phyloP scores from a whole-genome alignment of 2,329 filamentous ascomycete species.

The Neophaeococcomyces aloes region DNA sequence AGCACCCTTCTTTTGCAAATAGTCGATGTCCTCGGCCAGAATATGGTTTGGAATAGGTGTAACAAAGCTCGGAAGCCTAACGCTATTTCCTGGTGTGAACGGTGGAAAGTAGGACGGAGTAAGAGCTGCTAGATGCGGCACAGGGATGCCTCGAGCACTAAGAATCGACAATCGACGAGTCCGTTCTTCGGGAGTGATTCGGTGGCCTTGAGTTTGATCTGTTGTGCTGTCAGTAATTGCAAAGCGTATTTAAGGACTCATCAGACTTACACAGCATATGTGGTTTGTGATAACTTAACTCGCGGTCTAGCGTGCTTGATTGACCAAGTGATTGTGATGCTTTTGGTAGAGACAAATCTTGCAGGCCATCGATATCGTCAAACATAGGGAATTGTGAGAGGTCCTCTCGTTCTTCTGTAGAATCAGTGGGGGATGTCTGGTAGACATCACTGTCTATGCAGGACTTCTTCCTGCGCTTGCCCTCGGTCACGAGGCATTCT shows the following conservation, averaged over 20 bases:
- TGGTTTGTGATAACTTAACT: slow-evolving; percentile 45
- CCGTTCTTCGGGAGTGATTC: slow-evolving; percentile 34
- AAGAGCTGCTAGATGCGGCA: slow-evolving; percentile 20
- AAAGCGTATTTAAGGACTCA: not conserved
- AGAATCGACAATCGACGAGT: slow-evolving; percentile 35
- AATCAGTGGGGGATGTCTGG: slow-evolving; percentile 17
- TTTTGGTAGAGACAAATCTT: slow-evolving; percentile 10
- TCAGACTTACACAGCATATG: slow-evolving; percentile 51
- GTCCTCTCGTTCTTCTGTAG: slow-evolving; percentile 17
- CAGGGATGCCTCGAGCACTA: slow-evolving; percentile 3
- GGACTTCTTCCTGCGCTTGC: slow-evolving; percentile 69
- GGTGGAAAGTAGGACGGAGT: slow-evolving; percentile 32
- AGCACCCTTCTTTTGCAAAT: slow-evolving; percentile 74
- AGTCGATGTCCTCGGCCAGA: slow-evolving; percentile 69
- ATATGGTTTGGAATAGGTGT: slow-evolving; percentile 69
- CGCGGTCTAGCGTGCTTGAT: slow-evolving; percentile 30
- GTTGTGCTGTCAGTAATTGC: slow-evolving; percentile 13
- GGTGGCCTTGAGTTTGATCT: slow-evolving; percentile 41
- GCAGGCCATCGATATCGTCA: slow-evolving; percentile 21
- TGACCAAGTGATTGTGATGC: not conserved
- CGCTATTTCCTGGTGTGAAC: slow-evolving; percentile 37
- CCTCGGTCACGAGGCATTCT: slow-evolving; percentile 57
- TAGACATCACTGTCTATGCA: slow-evolving; percentile 29
- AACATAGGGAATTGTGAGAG: slow-evolving; percentile 22
- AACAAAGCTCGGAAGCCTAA: slow-evolving; percentile 57